A percentile compares a stretch with the other conserved stretches of the same genome.
Conservation (phyloP, 345 rosid species). For the Gynandropsis gynandra region DNA sequence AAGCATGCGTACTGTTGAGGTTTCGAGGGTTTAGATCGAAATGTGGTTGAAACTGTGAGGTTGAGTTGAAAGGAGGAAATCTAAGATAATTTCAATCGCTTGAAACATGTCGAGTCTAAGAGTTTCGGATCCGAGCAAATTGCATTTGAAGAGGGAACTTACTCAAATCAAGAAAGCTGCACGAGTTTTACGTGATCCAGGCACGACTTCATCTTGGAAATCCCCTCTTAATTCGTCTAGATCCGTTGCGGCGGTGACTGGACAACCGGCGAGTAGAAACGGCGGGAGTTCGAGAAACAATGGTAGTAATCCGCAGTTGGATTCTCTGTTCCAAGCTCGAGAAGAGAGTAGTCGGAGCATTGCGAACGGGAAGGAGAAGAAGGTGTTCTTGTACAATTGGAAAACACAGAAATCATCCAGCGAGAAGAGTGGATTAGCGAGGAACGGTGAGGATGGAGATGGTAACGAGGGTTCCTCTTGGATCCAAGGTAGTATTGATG, state of each 20-base stretch:
- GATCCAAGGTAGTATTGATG: conserved; percentile 43
- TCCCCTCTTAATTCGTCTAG: conserved; percentile 66
- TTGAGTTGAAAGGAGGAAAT: conserved; percentile 11
- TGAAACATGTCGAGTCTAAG: conserved; percentile 46
- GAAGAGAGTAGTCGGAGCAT: conserved; percentile 20
- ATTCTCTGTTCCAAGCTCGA: conserved; percentile 29
- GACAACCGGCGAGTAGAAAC: conserved; percentile 23
- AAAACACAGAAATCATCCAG: conserved; percentile 54
- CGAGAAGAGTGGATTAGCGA: conserved; percentile 38
- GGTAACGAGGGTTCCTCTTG: conserved; percentile 42
- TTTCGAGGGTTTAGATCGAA: not conserved
- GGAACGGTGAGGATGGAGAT: conserved; percentile 31
- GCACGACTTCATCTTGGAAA: conserved; percentile 76
- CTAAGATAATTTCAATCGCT: not conserved
- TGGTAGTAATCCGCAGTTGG: conserved; percentile 23
- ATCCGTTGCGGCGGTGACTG: conserved; percentile 36
- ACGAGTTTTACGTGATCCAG: conserved; percentile 86
- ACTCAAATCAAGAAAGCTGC: conserved; percentile 89
- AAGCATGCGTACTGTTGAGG: not conserved
- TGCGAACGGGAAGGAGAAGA: conserved; percentile 42
- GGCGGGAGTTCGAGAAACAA: conserved; percentile 21
- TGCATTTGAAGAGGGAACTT: conserved; percentile 81
- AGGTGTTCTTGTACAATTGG: conserved; percentile 76
- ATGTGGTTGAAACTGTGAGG: conserved; percentile 11
- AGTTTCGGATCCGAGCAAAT: conserved; percentile 59